Conservation (phyloP, 169 alveolate species). For the Babesia bovis region DNA sequence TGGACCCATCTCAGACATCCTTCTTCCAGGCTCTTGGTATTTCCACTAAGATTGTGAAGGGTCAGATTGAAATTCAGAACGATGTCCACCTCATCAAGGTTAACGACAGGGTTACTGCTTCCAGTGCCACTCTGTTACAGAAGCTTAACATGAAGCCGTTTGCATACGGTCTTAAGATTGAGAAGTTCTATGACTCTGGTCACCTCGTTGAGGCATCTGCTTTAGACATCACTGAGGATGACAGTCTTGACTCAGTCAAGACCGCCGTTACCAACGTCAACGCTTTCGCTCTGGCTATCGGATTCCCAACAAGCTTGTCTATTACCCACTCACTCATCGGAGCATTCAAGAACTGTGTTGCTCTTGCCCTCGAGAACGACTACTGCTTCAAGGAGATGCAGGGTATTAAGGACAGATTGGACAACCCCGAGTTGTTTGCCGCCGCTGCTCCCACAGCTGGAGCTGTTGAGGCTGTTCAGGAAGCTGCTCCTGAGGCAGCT, state of each 20-base stretch:
- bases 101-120: constrained; percentile 94
- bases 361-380: constrained; percentile 92
- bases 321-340: constrained; percentile 92
- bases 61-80: constrained; percentile 96
- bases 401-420: constrained; percentile 86
- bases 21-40: constrained; percentile 99
- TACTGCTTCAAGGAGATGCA: constrained; percentile 93
- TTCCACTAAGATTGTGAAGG: constrained; percentile 97
- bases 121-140: constrained; percentile 95
- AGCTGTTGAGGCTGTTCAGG: constrained; percentile 78
- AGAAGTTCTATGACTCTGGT: constrained; percentile 94
- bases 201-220: constrained; percentile 91
- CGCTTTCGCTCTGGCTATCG: constrained; percentile 91
- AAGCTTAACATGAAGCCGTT: constrained; percentile 97
- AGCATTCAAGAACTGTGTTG: constrained; percentile 96
- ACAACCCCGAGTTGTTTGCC: constrained; percentile 89
- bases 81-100: constrained; percentile 91
- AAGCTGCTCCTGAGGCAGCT: constrained; percentile 77
- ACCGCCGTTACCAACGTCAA: constrained; percentile 89
- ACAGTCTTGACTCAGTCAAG: constrained; percentile 83
- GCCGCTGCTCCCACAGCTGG: constrained; percentile 84
- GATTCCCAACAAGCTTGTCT: constrained; percentile 93
- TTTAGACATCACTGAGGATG: constrained; percentile 92
- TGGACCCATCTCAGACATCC: constrained; percentile 98
- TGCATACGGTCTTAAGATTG: constrained; percentile 92